phyloP scores from a whole-genome alignment of 179 eudicot genomes.

The Beta macrorhiza region DNA sequence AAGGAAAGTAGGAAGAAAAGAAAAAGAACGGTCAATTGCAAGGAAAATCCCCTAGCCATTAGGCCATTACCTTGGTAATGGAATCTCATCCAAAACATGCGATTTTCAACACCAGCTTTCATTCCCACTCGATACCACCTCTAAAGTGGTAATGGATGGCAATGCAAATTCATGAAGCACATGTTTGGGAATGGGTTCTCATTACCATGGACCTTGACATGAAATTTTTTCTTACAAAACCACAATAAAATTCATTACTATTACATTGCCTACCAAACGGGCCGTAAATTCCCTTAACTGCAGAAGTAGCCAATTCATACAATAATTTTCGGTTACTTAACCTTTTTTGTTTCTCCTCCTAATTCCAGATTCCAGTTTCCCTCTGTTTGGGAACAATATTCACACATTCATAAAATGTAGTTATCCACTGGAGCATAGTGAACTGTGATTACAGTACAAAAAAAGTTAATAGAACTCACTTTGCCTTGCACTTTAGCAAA shows the following conservation, averaged over 20 bases:
- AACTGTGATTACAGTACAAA: not conserved
- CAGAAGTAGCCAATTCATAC: not conserved
- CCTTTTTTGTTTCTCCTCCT: not conserved
- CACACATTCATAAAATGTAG: not conserved
- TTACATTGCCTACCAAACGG: too few relatives aligned
- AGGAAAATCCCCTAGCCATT: too few relatives aligned
- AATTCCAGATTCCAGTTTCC: not conserved
- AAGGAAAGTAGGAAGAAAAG: too few relatives aligned
- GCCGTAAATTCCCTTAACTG: not conserved
- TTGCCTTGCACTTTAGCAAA: slow-evolving; percentile 48
- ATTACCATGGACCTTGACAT: not conserved
- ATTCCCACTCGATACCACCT: too few relatives aligned
- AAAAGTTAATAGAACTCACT: slow-evolving; percentile 46
- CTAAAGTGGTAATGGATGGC: too few relatives aligned
- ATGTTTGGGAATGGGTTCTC: too few relatives aligned
- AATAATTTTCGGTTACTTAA: not conserved
- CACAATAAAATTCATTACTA: not conserved
- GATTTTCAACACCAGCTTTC: too few relatives aligned
- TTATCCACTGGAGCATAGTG: not conserved
- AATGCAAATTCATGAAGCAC: too few relatives aligned
- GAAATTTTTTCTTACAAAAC: not conserved
- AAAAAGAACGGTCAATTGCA: too few relatives aligned
- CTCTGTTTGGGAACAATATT: not conserved
- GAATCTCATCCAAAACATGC: too few relatives aligned
- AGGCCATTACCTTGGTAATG: too few relatives aligned